Evolutionary conservation across 768 basidiomycete genomes (phyloP), one percentile per base, ranked within the genome.

Genomic region (Holtermanniella nyarrowii): DNA sequence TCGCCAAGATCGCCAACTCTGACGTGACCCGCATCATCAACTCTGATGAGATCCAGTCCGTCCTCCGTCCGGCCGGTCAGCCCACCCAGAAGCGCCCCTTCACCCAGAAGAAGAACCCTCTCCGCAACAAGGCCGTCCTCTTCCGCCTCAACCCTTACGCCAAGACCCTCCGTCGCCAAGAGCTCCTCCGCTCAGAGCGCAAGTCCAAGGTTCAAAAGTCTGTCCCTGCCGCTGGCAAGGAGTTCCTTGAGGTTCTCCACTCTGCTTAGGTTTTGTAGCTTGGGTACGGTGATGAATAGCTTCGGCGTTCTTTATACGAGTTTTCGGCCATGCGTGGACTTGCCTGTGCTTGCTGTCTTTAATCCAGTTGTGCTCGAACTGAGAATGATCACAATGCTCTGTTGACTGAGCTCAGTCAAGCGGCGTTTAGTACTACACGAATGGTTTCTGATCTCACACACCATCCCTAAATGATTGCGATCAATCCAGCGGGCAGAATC

Each of bases 131-230:
- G 78, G 85, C 80, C 46, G 77, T 91, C 63, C 82, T 91, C 71
- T 91, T 90, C 88, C 85, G 90, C 66, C 80, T 97, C 76, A 97
- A 97, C 80, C 93, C 93, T 48, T 96, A 97, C 75, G 93, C 91
- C 66, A 93, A 93, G 81, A 85, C 85, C 42, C 74, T 90, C 66
- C 85, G 88, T 73, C 78, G 85, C 62, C 85, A 89, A 68, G 88
- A 93, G 71, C 74, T 93, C 60, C 52, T 69, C 54, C 64, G 64
- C 58, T 48, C 54, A 44, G 61, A 73, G 68, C 58, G 58, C 39
- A 62, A 64, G 54, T 48, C 54, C 54, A 67, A 70, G 63, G 74
- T 75, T 71, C 80, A 78, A 76, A 76, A 61, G 79, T 80, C 78
- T 82, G 83, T 77, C 72, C 78, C 70, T 37, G 76, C 54, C 37